phyloP scores from a whole-genome alignment of 78 protist genomes.

The slime mould (Dictyostelium discoideum) region DNA sequence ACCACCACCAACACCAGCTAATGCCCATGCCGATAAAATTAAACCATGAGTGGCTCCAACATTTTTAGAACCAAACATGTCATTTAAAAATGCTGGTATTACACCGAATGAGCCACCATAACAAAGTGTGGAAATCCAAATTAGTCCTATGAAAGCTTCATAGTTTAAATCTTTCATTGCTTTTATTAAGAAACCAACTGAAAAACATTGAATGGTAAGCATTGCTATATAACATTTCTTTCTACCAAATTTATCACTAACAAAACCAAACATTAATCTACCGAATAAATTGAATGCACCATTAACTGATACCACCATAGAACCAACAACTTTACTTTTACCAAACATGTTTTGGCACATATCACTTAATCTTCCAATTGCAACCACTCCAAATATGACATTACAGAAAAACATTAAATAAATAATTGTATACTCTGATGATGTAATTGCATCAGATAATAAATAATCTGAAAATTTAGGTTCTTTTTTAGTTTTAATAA shows the following conservation, averaged over 20 bases:
- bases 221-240: slow-evolving; percentile 8
- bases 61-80: slow-evolving; percentile 82
- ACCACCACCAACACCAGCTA: slow-evolving; percentile 61
- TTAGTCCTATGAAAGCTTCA: slow-evolving; percentile 2
- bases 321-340: slow-evolving; percentile 25
- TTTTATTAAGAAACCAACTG: slow-evolving; percentile 7
- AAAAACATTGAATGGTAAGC: neutral
- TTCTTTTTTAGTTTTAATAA: neutral
- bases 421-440: slow-evolving; percentile 41
- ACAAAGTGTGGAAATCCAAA: slow-evolving; percentile 23
- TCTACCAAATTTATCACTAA: slow-evolving; percentile 75
- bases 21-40: slow-evolving; percentile 27
- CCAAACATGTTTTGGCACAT: slow-evolving; percentile 78
- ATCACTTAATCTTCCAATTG: slow-evolving; percentile 58
- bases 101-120: slow-evolving; percentile 76
- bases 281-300: slow-evolving; percentile 84
- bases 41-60: slow-evolving; percentile 81
- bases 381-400: slow-evolving; percentile 58
- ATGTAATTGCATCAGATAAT: neutral
- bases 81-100: slow-evolving; percentile 82
- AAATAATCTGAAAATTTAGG: neutral
- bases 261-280: slow-evolving; percentile 14
- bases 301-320: slow-evolving; percentile 58
- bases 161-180: neutral
- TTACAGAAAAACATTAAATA: slow-evolving; percentile 64